phyloP scores from a whole-genome alignment of 1,139 yeast genomes.

The Martiniozyma asiatica region DNA sequence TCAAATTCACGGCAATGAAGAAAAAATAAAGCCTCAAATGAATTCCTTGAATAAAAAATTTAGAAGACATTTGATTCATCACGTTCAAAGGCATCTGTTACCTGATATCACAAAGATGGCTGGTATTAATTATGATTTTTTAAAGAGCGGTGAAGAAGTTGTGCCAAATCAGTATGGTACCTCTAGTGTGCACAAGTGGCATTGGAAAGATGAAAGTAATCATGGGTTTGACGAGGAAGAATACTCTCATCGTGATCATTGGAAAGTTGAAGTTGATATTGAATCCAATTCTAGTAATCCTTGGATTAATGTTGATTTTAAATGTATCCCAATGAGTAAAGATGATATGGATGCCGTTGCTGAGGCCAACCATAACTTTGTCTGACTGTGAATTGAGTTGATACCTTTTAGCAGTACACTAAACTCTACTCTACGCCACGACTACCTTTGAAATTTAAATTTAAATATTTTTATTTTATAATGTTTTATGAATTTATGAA shows the following conservation, averaged over 20 bases:
- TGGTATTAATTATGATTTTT: constrained; percentile 29
- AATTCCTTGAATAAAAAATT: constrained; percentile 63
- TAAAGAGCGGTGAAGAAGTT: constrained; percentile 19
- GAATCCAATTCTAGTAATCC: constrained; percentile 43
- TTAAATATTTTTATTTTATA: no score
- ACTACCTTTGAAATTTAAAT: no score
- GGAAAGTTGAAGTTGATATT: constrained; percentile 44
- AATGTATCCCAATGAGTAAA: constrained; percentile 7
- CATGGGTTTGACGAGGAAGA: constrained; percentile 43
- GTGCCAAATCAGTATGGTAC: constrained; percentile 27
- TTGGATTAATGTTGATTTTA: constrained; percentile 41
- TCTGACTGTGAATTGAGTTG: no score
- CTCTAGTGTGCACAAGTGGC: constrained; percentile 28
- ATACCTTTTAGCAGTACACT: no score
- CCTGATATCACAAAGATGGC: constrained; percentile 53
- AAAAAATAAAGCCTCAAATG: constrained; percentile 61
- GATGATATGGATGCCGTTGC: constrained; percentile 1
- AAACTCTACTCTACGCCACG: no score
- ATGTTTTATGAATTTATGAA: no score
- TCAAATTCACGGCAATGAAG: constrained; percentile 58
- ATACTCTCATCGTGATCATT: constrained; percentile 33
- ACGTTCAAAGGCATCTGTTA: constrained; percentile 57
- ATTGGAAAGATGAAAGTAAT: constrained; percentile 35
- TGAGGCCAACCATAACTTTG: constrained; percentile 1
- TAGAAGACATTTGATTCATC: constrained; percentile 65